A percentile compares a stretch with the other conserved stretches of the same genome.
phyloP scores from a whole-genome alignment of 2,329 filamentous ascomycete species.

The Colletotrichum sp. region DNA sequence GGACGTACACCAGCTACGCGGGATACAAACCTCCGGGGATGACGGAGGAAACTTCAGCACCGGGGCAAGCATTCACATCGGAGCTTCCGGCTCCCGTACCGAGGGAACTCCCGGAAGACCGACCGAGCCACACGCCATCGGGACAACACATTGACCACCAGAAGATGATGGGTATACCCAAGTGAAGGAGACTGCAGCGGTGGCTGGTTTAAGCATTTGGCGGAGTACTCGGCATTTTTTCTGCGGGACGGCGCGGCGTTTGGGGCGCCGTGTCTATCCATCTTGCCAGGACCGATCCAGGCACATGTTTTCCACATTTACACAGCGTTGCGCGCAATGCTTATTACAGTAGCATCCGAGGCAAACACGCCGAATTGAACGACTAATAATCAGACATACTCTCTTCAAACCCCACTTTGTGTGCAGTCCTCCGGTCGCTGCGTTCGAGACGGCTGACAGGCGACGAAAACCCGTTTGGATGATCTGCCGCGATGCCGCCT shows the following conservation, averaged over 20 bases:
- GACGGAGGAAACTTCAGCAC: neutral
- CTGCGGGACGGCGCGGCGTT: neutral
- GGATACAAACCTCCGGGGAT: neutral
- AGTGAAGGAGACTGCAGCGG: neutral
- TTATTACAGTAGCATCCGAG: neutral
- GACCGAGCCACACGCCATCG: neutral
- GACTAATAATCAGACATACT: neutral
- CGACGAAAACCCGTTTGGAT: neutral
- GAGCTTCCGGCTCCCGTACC: slow-evolving; percentile 1
- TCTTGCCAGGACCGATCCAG: neutral
- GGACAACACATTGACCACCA: neutral
- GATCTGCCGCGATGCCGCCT: neutral
- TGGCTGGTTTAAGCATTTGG: neutral
- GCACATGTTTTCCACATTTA: neutral
- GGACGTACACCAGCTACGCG: neutral
- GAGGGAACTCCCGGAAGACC: neutral
- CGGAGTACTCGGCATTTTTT: neutral
- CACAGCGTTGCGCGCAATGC: neutral
- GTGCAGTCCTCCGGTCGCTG: neutral
- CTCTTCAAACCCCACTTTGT: neutral
- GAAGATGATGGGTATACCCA: neutral
- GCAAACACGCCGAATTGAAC: neutral
- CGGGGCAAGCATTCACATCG: neutral
- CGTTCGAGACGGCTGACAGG: neutral
- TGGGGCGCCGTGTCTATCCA: neutral